A percentile compares a stretch with the other conserved stretches of the same genome.
These are phyloP conservation scores for Chlorella sp. DNA, from an alignment of 139 green algal genomes.

Conservation along the genomic window DNA sequence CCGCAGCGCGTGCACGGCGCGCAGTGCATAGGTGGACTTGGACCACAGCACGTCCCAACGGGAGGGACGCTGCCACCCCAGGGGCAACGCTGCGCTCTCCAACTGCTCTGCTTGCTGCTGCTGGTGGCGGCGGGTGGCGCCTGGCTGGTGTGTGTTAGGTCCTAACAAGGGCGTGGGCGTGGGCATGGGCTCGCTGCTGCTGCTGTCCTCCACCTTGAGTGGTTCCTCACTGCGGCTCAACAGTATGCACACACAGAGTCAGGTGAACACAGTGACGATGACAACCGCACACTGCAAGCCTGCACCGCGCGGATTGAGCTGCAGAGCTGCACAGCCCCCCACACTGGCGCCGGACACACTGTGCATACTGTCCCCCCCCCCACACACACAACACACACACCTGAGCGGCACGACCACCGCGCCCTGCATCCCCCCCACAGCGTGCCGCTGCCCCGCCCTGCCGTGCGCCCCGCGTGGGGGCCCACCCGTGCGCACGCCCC, in stretches of 20 bases:
- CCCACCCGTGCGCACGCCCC: background rate
- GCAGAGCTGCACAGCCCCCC: background rate
- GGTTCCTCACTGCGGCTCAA: background rate
- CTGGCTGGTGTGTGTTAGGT: background rate
- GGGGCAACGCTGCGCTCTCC: background rate
- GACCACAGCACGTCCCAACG: conserved; percentile 57
- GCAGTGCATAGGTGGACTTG: conserved; percentile 44
- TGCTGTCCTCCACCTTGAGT: too few relatives aligned
- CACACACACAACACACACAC: background rate
- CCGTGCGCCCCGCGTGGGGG: background rate
- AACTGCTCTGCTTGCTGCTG: background rate
- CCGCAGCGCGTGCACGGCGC: conserved; percentile 28
- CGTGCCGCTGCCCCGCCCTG: background rate
- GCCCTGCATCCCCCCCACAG: background rate
- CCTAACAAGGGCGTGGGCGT: background rate
- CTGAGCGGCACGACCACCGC: too few relatives aligned
- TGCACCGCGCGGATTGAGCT: background rate
- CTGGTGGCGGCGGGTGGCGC: background rate
- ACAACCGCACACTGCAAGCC: too few relatives aligned
- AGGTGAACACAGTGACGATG: too few relatives aligned
- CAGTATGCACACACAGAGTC: background rate
- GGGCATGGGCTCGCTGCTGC: too few relatives aligned
- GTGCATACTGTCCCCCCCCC: background rate
- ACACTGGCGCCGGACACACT: background rate
- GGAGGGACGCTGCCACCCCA: conserved; percentile 2